Conservation (phyloP, 352 stramenopile genomes). For the Phytophthora syringae region DNA sequence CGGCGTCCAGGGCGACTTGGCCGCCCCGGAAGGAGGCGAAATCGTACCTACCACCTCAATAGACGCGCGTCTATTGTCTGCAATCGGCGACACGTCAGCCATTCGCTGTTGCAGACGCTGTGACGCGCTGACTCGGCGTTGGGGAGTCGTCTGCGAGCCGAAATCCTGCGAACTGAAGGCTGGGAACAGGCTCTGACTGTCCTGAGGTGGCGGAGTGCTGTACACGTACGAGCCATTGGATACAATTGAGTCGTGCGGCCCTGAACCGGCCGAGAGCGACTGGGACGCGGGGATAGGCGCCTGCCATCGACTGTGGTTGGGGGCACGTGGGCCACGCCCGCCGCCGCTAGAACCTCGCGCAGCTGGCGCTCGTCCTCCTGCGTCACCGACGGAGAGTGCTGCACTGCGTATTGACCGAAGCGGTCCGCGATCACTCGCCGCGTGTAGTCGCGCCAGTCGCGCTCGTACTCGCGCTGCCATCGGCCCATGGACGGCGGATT, state of each 20-base stretch:
- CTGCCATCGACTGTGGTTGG: constrained; percentile 42
- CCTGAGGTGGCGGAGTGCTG: constrained; percentile 45
- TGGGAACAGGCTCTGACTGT: constrained; percentile 54
- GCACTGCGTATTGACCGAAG: constrained; percentile 43
- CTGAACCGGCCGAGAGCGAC: constrained; percentile 10
- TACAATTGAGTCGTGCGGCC: constrained; percentile 22
- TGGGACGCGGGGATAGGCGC: constrained; percentile 30
- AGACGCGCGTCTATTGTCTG: constrained; percentile 29
- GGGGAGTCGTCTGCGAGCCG: constrained; percentile 21
- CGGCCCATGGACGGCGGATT: constrained; percentile 11
- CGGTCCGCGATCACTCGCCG: constrained; percentile 36
- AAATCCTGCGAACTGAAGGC: constrained; percentile 71
- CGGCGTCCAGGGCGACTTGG: constrained; percentile 40
- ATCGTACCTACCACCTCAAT: constrained; percentile 34
- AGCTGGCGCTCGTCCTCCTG: constrained; percentile 47
- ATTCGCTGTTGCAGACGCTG: constrained; percentile 61
- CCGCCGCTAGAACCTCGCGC: constrained; percentile 39
- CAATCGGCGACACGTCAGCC: constrained; percentile 70
- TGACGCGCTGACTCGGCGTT: constrained; percentile 45
- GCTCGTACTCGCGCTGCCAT: constrained; percentile 76
- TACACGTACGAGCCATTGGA: constrained; percentile 75
- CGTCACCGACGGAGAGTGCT: constrained; percentile 32
- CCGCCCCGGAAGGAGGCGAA: constrained; percentile 30
- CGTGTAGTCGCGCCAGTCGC: constrained; percentile 58
- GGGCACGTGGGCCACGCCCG: constrained; percentile 38